Conservation (phyloP, 305 asterid genomes). For the Solanum aculeatissimum region DNA sequence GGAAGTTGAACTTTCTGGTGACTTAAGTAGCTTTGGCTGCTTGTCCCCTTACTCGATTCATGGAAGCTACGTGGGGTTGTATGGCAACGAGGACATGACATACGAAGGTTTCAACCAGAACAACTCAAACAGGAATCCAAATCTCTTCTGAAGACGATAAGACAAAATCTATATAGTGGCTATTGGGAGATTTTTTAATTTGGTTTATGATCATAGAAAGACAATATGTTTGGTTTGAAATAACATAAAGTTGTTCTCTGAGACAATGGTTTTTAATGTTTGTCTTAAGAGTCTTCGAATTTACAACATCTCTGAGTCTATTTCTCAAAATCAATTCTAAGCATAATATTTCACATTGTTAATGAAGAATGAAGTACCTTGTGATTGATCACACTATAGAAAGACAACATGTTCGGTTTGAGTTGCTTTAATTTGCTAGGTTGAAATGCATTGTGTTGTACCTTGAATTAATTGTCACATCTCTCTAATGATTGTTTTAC, state of each 20-base stretch:
- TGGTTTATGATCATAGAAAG: background rate
- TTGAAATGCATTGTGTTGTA: background rate
- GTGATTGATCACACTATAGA: too few relatives aligned
- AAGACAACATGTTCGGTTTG: too few relatives aligned
- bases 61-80: slow-evolving; percentile 23
- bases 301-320: background rate
- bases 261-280: background rate
- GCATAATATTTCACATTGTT: background rate
- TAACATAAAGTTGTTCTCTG: background rate
- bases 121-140: slow-evolving; percentile 4
- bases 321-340: background rate
- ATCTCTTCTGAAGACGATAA: slow-evolving; percentile 6
- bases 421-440: background rate
- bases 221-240: background rate
- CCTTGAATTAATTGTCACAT: background rate
- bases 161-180: background rate
- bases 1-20: slow-evolving; percentile 18
- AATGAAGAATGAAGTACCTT: background rate
- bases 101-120: slow-evolving; percentile 12
- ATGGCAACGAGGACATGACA: slow-evolving; percentile 18
- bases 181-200: background rate
- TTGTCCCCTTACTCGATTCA: slow-evolving; percentile 24
- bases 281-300: background rate
- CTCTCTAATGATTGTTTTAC: background rate
- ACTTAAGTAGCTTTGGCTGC: slow-evolving; percentile 8